Percentiles rank a stretch among this genome's conserved stretches.
Conservation (phyloP, 176 grass and related monocot genomes). For the Phyllostachys edulis region DNA sequence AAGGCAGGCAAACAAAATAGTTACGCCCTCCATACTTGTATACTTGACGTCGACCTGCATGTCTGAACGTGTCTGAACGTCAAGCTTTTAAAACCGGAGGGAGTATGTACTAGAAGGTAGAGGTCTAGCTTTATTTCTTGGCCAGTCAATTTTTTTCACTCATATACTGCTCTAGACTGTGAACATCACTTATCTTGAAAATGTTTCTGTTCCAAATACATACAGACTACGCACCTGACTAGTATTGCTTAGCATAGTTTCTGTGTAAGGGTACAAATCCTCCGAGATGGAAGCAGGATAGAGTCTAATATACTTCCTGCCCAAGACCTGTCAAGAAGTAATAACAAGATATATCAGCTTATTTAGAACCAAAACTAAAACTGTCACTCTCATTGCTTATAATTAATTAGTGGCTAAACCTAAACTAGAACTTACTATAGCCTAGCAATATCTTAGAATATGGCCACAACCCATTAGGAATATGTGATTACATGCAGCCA, state of each 20-base stretch:
- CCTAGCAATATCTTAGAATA: neutral
- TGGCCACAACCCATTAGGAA: neutral
- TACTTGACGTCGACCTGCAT: too few species aligned
- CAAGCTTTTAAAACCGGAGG: too few species aligned
- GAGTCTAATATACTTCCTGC: constrained; percentile 93
- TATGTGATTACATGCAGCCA: neutral
- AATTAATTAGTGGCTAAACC: neutral
- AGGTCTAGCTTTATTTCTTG: neutral
- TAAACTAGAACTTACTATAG: neutral
- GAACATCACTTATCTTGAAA: neutral
- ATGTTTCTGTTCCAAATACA: neutral
- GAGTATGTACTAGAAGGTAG: neutral
- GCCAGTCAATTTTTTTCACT: constrained; percentile 32
- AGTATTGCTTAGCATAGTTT: constrained; percentile 77
- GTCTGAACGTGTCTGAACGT: too few species aligned
- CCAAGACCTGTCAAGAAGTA: constrained; percentile 65
- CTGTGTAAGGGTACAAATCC: constrained; percentile 65
- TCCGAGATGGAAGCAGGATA: constrained; percentile 60
- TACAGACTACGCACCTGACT: constrained; percentile 60
- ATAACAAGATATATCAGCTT: constrained; percentile 18
- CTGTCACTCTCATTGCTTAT: neutral
- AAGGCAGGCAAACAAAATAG: neutral
- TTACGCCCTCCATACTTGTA: too few species aligned
- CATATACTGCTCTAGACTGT: neutral
- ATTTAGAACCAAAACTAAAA: constrained; percentile 2